Evolutionary conservation across 495 filamentous ascomycete species (phyloP), one percentile per base, ranked within the genome.

Genomic region (Daldinia caldariorum): DNA sequence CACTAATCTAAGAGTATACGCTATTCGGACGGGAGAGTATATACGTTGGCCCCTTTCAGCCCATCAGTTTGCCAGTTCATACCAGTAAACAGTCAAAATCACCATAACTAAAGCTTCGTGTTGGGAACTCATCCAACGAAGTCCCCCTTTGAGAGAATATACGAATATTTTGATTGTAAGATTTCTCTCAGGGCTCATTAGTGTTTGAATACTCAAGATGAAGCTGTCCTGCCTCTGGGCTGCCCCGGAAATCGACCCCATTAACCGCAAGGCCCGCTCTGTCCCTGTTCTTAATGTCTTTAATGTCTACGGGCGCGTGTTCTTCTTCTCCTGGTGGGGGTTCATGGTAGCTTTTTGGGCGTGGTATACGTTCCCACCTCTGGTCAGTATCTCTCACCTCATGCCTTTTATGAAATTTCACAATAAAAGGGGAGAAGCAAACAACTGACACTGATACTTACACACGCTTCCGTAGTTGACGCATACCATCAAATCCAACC

Each of bases 301-400:
- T 65, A 87, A 96, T 72, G 76, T 87, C 67, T 74, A 98, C 85
- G 94, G 94, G 50, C 86, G 94, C 3, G 92, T 95, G 0, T 97
- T 96, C 79, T 93, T 93, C 84, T 97, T 97, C 81, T 92, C 93
- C 0, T 97, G 94, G 90, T 86, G 93, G 54, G 94, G 94, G 8
- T 98, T 98, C 81, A 92, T 97, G 89, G 88, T 97, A 63, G 93
- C 94, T 20, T 98, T 98, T 82, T 91, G 93, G 80, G 94, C 92
- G 2, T 98, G 94, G 91, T 92, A 89, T 76, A 88, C 92, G 1
- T 94, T 94, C 81, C 92, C 92, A 60, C 92, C 92, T 72, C 76
- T 95, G 82, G 90, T 93, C 83, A 80, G 89, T 83, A 10, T 16
- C n/a, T 26, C 26, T 26, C 26, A 26, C 3, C 10, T 45, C 29